Conservation (phyloP, 2,329 filamentous ascomycete genomes). For the Salinomyces thailandicus region DNA sequence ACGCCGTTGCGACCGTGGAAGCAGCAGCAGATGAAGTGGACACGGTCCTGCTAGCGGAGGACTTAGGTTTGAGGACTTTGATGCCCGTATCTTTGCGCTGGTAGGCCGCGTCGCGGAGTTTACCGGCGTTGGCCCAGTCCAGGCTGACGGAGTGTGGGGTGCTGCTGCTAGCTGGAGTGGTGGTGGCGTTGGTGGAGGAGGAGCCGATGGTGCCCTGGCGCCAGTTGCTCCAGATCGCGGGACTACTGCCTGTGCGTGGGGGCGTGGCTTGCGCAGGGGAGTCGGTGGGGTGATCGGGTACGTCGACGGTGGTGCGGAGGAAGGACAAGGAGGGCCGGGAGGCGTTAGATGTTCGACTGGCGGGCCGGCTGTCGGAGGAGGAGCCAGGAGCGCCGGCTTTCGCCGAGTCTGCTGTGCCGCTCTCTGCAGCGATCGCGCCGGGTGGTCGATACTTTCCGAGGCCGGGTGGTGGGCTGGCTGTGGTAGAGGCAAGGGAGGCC, state of each 20-base stretch:
- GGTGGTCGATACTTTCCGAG: constrained; percentile 20
- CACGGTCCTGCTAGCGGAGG: constrained; percentile 45
- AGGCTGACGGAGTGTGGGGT: constrained; percentile 23
- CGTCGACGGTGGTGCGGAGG: constrained; percentile 15
- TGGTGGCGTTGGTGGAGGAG: too few species aligned
- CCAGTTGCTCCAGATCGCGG: constrained; percentile 41
- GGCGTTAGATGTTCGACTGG: constrained; percentile 14
- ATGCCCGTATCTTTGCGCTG: constrained; percentile 64
- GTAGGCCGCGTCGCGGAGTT: constrained; percentile 51
- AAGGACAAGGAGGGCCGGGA: constrained; percentile 18
- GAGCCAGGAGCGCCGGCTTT: constrained; percentile 15
- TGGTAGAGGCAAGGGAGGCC: constrained; percentile 12
- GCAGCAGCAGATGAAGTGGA: constrained; percentile 29
- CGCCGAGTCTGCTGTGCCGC: constrained; percentile 9
- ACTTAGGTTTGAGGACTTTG: constrained; percentile 82
- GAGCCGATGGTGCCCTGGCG: constrained; percentile 25
- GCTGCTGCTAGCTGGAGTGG: too few species aligned
- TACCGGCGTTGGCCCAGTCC: constrained; percentile 48
- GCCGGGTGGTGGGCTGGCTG: constrained; percentile 19
- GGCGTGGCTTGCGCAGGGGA: constrained; percentile 8
- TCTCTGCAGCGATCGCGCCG: constrained; percentile 17
- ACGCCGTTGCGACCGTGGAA: constrained; percentile 2
- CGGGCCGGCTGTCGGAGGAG: constrained; percentile 16
- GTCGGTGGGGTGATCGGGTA: constrained; percentile 3
- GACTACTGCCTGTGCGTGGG: constrained; percentile 16